Evolutionary conservation across 129 eudicot genomes (phyloP).

Genomic region (Mikania micrantha): DNA sequence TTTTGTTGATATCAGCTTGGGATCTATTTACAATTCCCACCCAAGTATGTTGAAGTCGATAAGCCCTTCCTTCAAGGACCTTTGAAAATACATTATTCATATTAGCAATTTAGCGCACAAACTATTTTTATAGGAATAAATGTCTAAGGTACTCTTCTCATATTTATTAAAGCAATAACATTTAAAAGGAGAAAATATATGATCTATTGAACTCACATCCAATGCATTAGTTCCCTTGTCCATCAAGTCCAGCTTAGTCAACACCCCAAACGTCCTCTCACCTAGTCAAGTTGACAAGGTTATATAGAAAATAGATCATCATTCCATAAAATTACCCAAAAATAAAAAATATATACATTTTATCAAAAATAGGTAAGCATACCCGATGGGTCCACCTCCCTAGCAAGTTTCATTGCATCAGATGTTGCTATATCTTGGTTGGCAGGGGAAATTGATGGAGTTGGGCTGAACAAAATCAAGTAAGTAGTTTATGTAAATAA

Average conservation of each 20-base stretch:
- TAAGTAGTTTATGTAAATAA: not conserved
- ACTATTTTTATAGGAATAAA: too few species aligned
- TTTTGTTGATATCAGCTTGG: slow-evolving; percentile 61
- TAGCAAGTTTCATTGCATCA: slow-evolving; percentile 68
- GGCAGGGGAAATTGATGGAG: slow-evolving; percentile 70
- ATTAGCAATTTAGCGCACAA: slow-evolving; percentile 1
- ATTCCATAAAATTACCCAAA: not conserved
- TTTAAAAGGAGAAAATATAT: not conserved
- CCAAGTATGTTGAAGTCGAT: slow-evolving; percentile 68
- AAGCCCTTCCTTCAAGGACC: slow-evolving; percentile 72
- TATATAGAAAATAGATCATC: not conserved
- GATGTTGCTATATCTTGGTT: slow-evolving; percentile 82
- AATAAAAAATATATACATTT: not conserved
- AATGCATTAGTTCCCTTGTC: slow-evolving; percentile 68
- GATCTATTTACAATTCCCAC: slow-evolving; percentile 68
- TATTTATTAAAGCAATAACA: not conserved
- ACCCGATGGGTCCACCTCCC: slow-evolving; percentile 71
- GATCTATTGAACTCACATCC: slow-evolving; percentile 35
- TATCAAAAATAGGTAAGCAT: not conserved
- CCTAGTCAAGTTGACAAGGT: slow-evolving; percentile 31
- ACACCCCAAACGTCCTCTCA: slow-evolving; percentile 63
- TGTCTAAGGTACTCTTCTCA: too few species aligned
- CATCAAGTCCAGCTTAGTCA: slow-evolving; percentile 75
- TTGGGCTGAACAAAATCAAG: slow-evolving; percentile 43
- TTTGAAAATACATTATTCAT: not conserved